These are phyloP conservation scores for Colletotrichum somersetense DNA, from an alignment of 2,329 filamentous ascomycete species.

Conservation along the genomic window DNA sequence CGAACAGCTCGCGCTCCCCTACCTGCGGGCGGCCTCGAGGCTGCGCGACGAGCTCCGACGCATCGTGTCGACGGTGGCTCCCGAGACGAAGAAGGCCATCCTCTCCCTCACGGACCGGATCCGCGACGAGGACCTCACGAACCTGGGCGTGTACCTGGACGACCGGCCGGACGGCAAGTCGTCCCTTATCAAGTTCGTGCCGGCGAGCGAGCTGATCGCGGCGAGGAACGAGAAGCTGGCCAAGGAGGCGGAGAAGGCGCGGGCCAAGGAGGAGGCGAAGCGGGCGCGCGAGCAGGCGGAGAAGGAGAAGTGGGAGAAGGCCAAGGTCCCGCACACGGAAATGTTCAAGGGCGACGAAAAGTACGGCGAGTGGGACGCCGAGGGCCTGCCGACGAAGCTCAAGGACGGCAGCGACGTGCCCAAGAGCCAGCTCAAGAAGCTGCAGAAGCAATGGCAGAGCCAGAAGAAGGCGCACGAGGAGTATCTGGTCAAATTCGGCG, in stretches of 20 bases:
- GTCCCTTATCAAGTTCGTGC: conserved; percentile 79
- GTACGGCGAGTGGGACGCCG: conserved; percentile 84
- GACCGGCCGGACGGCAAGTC: conserved; percentile 77
- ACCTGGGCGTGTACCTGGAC: conserved; percentile 88
- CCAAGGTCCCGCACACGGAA: conserved; percentile 65
- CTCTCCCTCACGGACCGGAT: conserved; percentile 83
- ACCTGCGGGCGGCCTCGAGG: conserved; percentile 66
- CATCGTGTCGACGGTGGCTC: conserved; percentile 60
- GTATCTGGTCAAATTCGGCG: conserved; percentile 50
- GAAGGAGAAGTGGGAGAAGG: conserved; percentile 68
- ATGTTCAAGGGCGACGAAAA: conserved; percentile 69
- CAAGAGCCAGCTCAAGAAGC: conserved; percentile 83
- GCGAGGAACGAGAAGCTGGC: conserved; percentile 71
- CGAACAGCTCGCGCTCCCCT: conserved; percentile 67
- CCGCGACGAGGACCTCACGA: conserved; percentile 83
- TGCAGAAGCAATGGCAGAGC: conserved; percentile 89
- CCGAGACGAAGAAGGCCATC: conserved; percentile 75
- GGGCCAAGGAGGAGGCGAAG: conserved; percentile 67
- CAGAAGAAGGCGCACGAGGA: conserved; percentile 89
- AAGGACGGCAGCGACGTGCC: conserved; percentile 83
- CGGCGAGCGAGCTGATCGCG: conserved; percentile 68
- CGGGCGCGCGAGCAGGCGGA: conserved; percentile 64
- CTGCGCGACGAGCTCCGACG: conserved; percentile 73
- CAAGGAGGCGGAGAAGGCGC: conserved; percentile 70
- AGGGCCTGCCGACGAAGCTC: conserved; percentile 83